phyloP scores from a whole-genome alignment of 2,329 filamentous ascomycete species.

The Claviceps quebecensis region DNA sequence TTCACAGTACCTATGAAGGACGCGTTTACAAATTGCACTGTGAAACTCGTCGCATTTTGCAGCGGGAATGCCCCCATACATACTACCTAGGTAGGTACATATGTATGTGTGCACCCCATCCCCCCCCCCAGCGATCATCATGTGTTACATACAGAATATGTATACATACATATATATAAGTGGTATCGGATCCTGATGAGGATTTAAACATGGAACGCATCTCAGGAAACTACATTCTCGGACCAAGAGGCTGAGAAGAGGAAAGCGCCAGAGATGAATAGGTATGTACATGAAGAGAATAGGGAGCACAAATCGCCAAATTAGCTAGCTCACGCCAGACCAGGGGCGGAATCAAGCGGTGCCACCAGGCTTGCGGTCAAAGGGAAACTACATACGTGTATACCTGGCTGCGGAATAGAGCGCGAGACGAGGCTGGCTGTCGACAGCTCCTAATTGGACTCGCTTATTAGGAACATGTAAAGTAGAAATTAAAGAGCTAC shows the following conservation, averaged over 20 bases:
- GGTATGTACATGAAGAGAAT: background rate
- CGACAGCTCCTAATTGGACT: slow-evolving; percentile 2
- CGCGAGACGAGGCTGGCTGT: background rate
- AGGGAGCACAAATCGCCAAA: background rate
- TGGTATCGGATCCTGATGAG: background rate
- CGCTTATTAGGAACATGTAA: slow-evolving; percentile 4
- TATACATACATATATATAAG: background rate
- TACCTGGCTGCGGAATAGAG: too few species aligned
- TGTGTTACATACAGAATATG: background rate
- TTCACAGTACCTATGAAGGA: background rate
- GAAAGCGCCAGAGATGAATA: background rate
- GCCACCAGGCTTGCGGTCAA: background rate
- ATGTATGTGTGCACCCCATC: background rate
- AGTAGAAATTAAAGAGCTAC: slow-evolving; percentile 3
- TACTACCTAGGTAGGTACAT: too few species aligned
- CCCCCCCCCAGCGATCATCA: background rate
- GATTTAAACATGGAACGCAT: too few species aligned
- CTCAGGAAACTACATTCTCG: too few species aligned
- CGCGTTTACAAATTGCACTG: background rate
- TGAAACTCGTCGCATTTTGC: background rate
- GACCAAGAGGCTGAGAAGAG: background rate
- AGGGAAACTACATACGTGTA: background rate
- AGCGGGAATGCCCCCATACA: background rate
- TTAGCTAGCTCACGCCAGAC: background rate
- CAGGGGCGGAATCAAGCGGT: slow-evolving; percentile 5